Percentiles rank a stretch among this genome's conserved stretches.
Evolutionary conservation across 768 basidiomycete genomes (phyloP).

Genomic region (Pleurotus platypus): DNA sequence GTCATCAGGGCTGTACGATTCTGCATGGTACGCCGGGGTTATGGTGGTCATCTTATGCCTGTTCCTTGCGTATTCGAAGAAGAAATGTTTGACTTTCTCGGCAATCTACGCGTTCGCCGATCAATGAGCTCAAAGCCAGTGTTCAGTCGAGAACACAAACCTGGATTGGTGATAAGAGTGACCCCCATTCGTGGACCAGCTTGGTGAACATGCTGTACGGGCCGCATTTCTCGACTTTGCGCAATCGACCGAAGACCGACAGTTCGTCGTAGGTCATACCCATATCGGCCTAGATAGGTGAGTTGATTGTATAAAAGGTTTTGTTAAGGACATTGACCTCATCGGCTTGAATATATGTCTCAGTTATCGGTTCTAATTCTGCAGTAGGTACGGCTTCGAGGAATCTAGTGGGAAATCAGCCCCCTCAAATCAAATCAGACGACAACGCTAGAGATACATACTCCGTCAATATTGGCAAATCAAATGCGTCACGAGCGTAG

Average conservation of each 20-base stretch:
- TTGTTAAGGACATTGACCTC: conserved; percentile 52
- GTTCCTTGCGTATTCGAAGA: conserved; percentile 95
- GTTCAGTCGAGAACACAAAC: conserved; percentile 32
- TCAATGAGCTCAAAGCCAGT: not conserved
- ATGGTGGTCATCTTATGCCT: conserved; percentile 98
- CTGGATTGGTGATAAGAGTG: conserved; percentile 76
- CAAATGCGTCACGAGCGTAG: conserved; percentile 73
- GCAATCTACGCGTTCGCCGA: conserved; percentile 63
- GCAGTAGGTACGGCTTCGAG: conserved; percentile 90
- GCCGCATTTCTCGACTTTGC: conserved; percentile 96
- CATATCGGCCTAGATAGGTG: conserved; percentile 76
- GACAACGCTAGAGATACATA: conserved; percentile 25
- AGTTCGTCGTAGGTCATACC: conserved; percentile 99
- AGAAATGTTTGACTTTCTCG: conserved; percentile 96
- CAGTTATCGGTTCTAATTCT: conserved; percentile 93
- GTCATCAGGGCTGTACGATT: conserved; percentile 95
- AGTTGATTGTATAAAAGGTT: conserved; percentile 6
- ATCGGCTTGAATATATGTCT: conserved; percentile 92
- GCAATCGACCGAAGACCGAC: conserved; percentile 86
- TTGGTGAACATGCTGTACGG: conserved; percentile 98
- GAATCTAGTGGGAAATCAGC: conserved; percentile 52
- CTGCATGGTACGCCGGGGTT: conserved; percentile 92
- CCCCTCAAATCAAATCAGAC: conserved; percentile 4
- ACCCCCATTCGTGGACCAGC: conserved; percentile 91
- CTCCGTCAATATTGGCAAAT: conserved; percentile 81